Conservation (phyloP, 2,329 filamentous ascomycete species). For the Neurospora sp. region DNA sequence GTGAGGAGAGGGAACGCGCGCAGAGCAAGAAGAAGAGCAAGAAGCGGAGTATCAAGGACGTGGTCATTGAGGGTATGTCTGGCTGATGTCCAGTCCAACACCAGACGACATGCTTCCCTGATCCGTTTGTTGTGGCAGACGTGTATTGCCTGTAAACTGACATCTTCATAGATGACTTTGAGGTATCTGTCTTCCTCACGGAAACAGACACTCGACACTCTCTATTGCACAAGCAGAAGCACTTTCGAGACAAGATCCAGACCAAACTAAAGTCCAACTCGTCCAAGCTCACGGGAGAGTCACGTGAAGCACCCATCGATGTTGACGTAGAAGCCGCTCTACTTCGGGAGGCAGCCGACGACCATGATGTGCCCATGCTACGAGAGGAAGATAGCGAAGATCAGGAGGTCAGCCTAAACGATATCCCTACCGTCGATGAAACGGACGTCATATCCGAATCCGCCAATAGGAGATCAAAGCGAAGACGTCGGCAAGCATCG, state of each 20-base stretch:
- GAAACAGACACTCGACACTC: slow-evolving; percentile 79
- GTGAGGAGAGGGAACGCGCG: slow-evolving; percentile 70
- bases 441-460: slow-evolving; percentile 19
- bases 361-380: slow-evolving; percentile 10
- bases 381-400: slow-evolving; percentile 55
- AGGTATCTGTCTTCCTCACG: slow-evolving; percentile 88
- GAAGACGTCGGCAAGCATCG: slow-evolving; percentile 25
- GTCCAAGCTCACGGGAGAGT: slow-evolving; percentile 47
- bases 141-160: slow-evolving; percentile 5
- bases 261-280: slow-evolving; percentile 52
- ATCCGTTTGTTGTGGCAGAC: background rate
- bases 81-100: background rate
- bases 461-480: slow-evolving; percentile 22
- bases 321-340: slow-evolving; percentile 37
- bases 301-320: slow-evolving; percentile 43
- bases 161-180: slow-evolving; percentile 69
- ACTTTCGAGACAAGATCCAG: slow-evolving; percentile 51
- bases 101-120: background rate
- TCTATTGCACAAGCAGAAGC: slow-evolving; percentile 76
- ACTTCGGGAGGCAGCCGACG: slow-evolving; percentile 2
- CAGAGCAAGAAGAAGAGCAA: slow-evolving; percentile 53
- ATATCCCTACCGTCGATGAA: slow-evolving; percentile 40
- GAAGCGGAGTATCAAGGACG: slow-evolving; percentile 78
- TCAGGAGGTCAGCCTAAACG: slow-evolving; percentile 41
- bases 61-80: slow-evolving; percentile 63